Percentiles rank a stretch among this genome's conserved stretches.
phyloP scores from a whole-genome alignment of 164 flowering plant species.

The grape (Vitis vinifera) region DNA sequence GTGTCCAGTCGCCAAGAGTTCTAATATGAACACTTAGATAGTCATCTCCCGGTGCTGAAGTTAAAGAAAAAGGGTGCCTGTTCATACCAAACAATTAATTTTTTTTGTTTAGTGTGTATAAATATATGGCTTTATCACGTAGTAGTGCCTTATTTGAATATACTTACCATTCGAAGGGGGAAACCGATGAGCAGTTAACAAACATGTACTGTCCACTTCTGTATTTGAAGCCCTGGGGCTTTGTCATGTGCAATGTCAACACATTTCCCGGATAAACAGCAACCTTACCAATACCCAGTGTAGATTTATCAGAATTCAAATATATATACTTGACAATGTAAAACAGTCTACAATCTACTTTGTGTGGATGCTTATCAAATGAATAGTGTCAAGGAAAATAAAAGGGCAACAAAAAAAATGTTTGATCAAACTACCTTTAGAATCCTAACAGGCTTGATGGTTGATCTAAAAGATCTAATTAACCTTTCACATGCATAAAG shows the following conservation, averaged over 20 bases:
- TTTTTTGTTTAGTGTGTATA: no score
- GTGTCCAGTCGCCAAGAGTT: slow-evolving; percentile 44
- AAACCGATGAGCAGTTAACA: slow-evolving; percentile 31
- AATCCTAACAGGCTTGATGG: slow-evolving; percentile 15
- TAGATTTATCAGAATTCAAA: background rate
- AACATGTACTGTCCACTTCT: slow-evolving; percentile 36
- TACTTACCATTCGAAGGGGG: slow-evolving; percentile 35
- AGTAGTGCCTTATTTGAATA: background rate
- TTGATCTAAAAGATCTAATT: slow-evolving; percentile 18
- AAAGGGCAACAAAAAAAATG: no score
- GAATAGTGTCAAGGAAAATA: no score
- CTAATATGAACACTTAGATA: slow-evolving; percentile 50
- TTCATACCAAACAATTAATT: background rate
- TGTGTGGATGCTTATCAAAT: no score
- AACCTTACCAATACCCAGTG: slow-evolving; percentile 19
- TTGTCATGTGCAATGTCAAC: slow-evolving; percentile 29
- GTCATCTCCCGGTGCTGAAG: slow-evolving; percentile 52
- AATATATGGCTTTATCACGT: background rate
- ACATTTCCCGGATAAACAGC: slow-evolving; percentile 29
- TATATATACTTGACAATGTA: background rate
- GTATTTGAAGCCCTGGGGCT: slow-evolving; percentile 31
- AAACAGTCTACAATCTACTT: background rate
- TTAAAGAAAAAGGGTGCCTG: slow-evolving; percentile 54
- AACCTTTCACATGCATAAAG: slow-evolving; percentile 19
- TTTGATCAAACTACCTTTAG: slow-evolving; percentile 11